Base-by-base conservation (phyloP, 2,329 filamentous ascomycete species). In the Pseudodiploospora longispora region DNA sequence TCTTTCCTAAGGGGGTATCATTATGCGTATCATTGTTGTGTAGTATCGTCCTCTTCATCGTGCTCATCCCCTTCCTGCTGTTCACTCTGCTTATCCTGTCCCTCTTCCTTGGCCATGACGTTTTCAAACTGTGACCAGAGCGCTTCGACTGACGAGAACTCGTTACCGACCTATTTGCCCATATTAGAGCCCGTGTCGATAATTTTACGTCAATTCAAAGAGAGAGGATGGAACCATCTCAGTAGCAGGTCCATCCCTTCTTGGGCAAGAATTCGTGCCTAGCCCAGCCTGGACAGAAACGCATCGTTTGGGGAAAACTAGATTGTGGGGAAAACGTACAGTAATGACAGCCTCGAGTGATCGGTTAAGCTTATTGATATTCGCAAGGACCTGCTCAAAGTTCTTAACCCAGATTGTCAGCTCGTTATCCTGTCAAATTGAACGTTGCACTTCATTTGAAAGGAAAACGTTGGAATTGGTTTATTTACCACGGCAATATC, bases 51-150 rank as follows among this genome's bases (percentile, higher is more conserved):
- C 9, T 36, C 45, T n/a, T 51, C 49, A 9, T 50, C 48, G 31
- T 37, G 41, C 30, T 50, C 48, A 41, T 50, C 53, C 6, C 43
- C 49, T 10, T 44, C 56, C 36, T 61, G 54, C 34, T 57, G 53
- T 9, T 52, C 57, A 12, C 59, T 51, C 3, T 59, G 56, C 40
- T 50, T 41, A 50, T 55, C 36, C 34, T 60, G 54, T n/a, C 51
- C 55, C 30, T 60, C 62, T 10, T 54, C 69, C 57, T 84, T 87
- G 6, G 80, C 87, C 90, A 96, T 97, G 55, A 97, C 90, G 53
- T 83, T 86, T 68, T 98, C 93, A 59, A 98, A 97, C 58, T 95
- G 88, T 34, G 87, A 94, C 93, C 93, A 98, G 10, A 98, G 75
- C 30, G 88, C 89, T 65, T 98, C 93, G 36, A 98, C 93, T 4